Percentiles rank a stretch among this genome's conserved stretches.
Conservation (phyloP, 371 early-diverging fungal genomes). For the Rhizopus arrhizus region DNA sequence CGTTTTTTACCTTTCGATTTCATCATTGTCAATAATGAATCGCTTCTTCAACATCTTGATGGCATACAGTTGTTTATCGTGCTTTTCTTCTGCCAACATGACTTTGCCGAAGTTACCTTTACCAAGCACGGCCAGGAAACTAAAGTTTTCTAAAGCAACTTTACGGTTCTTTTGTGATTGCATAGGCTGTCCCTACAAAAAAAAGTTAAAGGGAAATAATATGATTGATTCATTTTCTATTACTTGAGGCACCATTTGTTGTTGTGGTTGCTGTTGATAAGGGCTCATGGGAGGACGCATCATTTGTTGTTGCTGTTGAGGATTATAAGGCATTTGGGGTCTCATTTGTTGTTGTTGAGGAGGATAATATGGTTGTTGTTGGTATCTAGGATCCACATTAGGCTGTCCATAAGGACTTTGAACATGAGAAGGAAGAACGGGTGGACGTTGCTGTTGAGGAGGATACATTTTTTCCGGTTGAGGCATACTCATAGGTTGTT, state of each 20-base stretch:
- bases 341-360: constrained; percentile 29
- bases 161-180: constrained; percentile 35
- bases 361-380: constrained; percentile 22
- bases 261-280: constrained; percentile 13
- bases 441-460: constrained; percentile 34
- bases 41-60: constrained; percentile 98
- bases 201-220: background rate
- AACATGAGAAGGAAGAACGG: constrained; percentile 24
- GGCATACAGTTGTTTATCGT: constrained; percentile 79
- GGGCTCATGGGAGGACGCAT: constrained; percentile 9
- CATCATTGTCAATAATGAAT: constrained; percentile 89
- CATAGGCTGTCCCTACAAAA: constrained; percentile 8
- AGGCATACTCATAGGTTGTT: constrained; percentile 27
- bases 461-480: constrained; percentile 27
- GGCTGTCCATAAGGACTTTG: constrained; percentile 26
- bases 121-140: constrained; percentile 91
- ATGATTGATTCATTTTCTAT: background rate
- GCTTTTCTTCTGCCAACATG: constrained; percentile 91
- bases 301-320: constrained; percentile 27
- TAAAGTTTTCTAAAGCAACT: constrained; percentile 76
- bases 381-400: constrained; percentile 34
- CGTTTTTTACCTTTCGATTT: constrained; percentile 70
- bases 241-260: constrained; percentile 15
- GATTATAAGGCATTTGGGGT: constrained; percentile 24
- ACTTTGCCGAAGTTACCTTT: constrained; percentile 99